Base-by-base conservation (phyloP, 1,284 basidiomycete species). In the Cryptococcus depauperatus region DNA sequence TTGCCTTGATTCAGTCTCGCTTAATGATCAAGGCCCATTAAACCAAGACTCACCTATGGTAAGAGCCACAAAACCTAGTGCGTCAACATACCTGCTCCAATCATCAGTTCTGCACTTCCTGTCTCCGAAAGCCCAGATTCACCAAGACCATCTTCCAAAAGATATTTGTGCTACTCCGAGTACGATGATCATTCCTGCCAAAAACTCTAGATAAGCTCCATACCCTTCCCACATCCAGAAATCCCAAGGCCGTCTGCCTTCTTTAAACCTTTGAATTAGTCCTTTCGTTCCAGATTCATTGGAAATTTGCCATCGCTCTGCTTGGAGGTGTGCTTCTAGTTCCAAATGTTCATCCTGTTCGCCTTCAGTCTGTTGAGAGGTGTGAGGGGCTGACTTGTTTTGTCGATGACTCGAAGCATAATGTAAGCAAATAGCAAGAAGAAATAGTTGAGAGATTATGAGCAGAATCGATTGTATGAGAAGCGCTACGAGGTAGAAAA, bases 41-140 rank as follows among this genome's bases (percentile, higher is more conserved):
- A n/a, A 16, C 22, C 16, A 8, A 27, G 10, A 46, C 53, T 28
- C 29, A 66, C 64, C 75, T 23, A 76, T 67, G 0, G 72, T 71
- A 4, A 77, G 61, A 0, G 76, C 74, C 18, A 75, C 44, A 49
- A 74, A 73, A 5, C 76, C 76, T 7, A 77, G 68, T 22, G 70
- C 58, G 26, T 46, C 22, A 57, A 66, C 26, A 11, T 3, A 11
- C 13, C 22, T 9, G 30, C 21, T 5, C 5, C 1, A 19, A 21
- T 13, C 35, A 1, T 18, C 8, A 22, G n/a, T 22, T 22, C 29
- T 27, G 14, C 9, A 11, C 9, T 5, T 41, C 13, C 29, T n/a
- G 7, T 18, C 34, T 11, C 5, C 11, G 14, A 18, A n/a, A 6
- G 61, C 53, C 53, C 66, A 60, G 33, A 68, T 66, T 47, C 64